Conservation (phyloP, 1,284 basidiomycete genomes). For the Austroboletus niveus region DNA sequence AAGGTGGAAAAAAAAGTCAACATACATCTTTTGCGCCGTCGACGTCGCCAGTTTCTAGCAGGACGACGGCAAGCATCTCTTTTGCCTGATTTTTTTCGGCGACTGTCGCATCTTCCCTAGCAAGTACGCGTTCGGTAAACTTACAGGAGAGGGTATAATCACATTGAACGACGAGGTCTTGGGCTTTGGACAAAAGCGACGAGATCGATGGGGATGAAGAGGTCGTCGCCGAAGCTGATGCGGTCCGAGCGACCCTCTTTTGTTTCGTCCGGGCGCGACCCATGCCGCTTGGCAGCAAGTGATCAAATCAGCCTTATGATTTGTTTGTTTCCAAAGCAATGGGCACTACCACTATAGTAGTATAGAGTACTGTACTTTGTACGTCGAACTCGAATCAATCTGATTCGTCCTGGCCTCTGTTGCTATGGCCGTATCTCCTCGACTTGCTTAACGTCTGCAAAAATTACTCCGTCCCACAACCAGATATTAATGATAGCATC, state of each 20-base stretch:
- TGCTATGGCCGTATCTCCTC: too few species aligned
- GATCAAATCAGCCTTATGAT: constrained; percentile 8
- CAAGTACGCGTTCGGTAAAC: constrained; percentile 70
- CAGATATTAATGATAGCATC: too few species aligned
- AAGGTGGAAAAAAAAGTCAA: constrained; percentile 2
- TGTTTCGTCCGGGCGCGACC: constrained; percentile 60
- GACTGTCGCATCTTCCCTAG: constrained; percentile 48
- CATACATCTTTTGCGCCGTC: constrained; percentile 72
- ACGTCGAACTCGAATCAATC: too few species aligned
- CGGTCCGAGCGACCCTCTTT: constrained; percentile 40
- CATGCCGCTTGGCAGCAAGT: constrained; percentile 40
- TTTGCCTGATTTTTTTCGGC: constrained; percentile 68
- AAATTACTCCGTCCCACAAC: too few species aligned
- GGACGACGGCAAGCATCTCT: constrained; percentile 77
- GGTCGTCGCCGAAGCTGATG: constrained; percentile 25
- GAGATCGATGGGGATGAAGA: constrained; percentile 38
- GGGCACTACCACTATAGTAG: not conserved
- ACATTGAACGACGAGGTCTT: constrained; percentile 76
- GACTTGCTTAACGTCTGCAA: too few species aligned
- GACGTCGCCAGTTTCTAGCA: constrained; percentile 77
- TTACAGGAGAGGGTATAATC: constrained; percentile 80
- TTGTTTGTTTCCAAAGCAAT: constrained; percentile 25
- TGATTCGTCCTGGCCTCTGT: too few species aligned
- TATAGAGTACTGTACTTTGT: too few species aligned
- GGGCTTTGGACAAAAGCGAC: constrained; percentile 71